Base-by-base conservation (phyloP, 2,329 filamentous ascomycete genomes). In the Microdochium paspali region DNA sequence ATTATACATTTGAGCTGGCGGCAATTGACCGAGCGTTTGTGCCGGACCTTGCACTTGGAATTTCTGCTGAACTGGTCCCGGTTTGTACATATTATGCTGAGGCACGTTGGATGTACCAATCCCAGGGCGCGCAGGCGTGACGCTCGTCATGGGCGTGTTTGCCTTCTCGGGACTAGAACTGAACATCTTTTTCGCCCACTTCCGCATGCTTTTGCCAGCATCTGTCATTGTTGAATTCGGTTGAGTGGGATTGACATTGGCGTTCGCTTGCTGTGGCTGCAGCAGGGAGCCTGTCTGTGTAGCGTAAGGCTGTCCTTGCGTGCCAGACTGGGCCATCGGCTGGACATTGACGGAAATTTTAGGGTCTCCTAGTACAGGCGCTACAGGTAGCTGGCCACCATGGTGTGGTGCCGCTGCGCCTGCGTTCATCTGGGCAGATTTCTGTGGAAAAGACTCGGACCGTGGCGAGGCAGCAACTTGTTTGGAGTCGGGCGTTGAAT, bases 171-270 rank as follows among this genome's bases (percentile, higher is more conserved):
- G 4, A 1, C 52, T 48, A 10, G 56, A 53, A 43, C 53, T 61
- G 24, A 52, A 57, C 21, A 57, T 53, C 44, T 60, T 60, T 48
- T 58, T 61, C 3, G 55, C 58, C 58, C 57, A 61, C 51, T 61
- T 61, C 53, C 60, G 62, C 50, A 61, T 49, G 7, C 56, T 56
- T 43, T 59, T 60, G 2, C 58, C 57, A 46, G 54, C 57, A 23
- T 52, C 55, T 1, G 53, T 47, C 15, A 59, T 30, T 10, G 53
- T 53, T 4, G 52, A 48, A 3, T 53, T 24, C 6, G 58, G 52
- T 24, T 57, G 56, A 9, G 54, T 39, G 10, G 55, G 56, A 28
- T 49, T 54, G 28, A 54, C 56, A 23, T 5, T 21, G 35, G 10
- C 3, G 10, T 3, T 20, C 18, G 35, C 18, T 21, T 20, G 35